Base-by-base conservation (phyloP, 805 yeast species). In the Starmerella bombicola region DNA sequence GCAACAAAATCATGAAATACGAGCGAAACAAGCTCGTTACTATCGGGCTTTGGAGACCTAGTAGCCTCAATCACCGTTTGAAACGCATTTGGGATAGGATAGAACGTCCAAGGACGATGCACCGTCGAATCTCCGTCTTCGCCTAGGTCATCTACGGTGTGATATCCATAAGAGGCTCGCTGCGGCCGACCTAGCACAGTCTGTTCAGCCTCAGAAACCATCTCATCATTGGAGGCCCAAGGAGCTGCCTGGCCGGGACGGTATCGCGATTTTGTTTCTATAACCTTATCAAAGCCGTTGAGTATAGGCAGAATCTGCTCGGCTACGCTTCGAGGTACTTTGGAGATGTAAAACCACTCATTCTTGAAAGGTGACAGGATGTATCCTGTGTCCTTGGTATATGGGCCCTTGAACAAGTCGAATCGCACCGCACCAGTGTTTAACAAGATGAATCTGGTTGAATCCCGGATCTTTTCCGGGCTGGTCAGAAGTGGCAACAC, bases 361-460 rank as follows among this genome's bases (percentile, higher is more conserved):
- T 85, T 85, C 38, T 72, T 66, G 59, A 84, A 85, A 0, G 96
- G 95, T 0, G 93, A 76, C 1, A 85, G 80, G 30, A 79, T 81
- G 55, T 69, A 85, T 49, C 79, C 78, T 0, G 91, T 68, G 58
- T 84, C 93, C 34, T 63, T 63, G 0, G 93, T 85, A 57, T 78
- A 85, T 4, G 76, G 75, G 0, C 96, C 96, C 57, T 78, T 73
- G 63, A 78, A 81, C 35, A 85, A 61, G 58, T 86, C 95, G 55
- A 82, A 86, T 37, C 96, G 69, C 2, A 86, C 70, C 1, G 93
- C 78, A 2, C 95, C 95, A 0, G 94, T 79, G 56, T 85, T 85
- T 41, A 84, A 72, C 35, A 80, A 62, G 17, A 82, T 69, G 22
- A 76, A 64, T 42, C 82, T 62, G 17, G 54, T 40, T 46, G 48